Conservation (phyloP, 768 basidiomycete genomes). For the Antrodiella citrinella region DNA sequence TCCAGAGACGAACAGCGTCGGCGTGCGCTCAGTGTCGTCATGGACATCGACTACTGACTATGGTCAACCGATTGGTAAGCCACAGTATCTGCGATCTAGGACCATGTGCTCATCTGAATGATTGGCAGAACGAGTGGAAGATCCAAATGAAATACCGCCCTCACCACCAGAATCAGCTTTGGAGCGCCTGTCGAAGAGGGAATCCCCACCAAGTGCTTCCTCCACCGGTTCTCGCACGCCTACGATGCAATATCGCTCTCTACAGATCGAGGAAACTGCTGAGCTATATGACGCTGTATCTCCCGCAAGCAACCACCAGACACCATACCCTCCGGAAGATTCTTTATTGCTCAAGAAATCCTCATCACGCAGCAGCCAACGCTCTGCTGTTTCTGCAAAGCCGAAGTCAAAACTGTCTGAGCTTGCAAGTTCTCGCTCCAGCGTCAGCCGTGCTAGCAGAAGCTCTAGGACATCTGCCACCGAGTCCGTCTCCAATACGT, state of each 20-base stretch:
- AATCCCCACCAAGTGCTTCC: conserved; percentile 49
- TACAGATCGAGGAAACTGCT: neutral
- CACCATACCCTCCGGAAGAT: conserved; percentile 31
- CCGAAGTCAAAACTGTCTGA: conserved; percentile 59
- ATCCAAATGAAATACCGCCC: conserved; percentile 53
- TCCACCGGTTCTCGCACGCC: conserved; percentile 34
- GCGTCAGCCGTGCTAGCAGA: conserved; percentile 28
- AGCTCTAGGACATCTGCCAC: conserved; percentile 12
- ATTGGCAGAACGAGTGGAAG: conserved; percentile 16
- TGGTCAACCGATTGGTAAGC: conserved; percentile 52
- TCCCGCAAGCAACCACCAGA: neutral
- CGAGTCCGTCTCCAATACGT: conserved; percentile 47
- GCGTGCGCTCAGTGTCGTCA: conserved; percentile 27
- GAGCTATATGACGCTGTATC: neutral
- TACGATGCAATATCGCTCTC: conserved; percentile 6
- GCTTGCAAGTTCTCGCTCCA: conserved; percentile 58
- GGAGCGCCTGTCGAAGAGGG: conserved; percentile 49
- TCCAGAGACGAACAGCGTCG: conserved; percentile 1
- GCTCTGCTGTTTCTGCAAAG: conserved; percentile 1
- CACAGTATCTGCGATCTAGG: neutral
- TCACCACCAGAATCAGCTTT: conserved; percentile 65
- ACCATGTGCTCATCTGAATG: neutral
- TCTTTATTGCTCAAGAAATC: conserved; percentile 14
- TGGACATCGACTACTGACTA: conserved; percentile 46
- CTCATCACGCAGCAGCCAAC: neutral